These are phyloP conservation scores for Phyllosticta ampelicida DNA, from an alignment of 2,329 filamentous ascomycete species.

Conservation along the genomic window DNA sequence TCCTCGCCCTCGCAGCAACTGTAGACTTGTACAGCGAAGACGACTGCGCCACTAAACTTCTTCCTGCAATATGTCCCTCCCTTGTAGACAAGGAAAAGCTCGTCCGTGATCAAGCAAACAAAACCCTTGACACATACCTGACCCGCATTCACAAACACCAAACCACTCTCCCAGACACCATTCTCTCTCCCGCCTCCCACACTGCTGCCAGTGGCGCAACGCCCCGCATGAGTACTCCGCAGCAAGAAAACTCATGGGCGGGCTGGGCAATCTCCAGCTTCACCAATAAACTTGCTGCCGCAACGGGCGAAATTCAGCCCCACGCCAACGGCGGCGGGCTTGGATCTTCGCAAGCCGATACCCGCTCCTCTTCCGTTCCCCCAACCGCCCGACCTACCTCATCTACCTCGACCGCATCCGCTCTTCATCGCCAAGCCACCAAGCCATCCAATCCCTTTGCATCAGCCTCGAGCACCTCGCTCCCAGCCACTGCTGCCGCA, in stretches of 20 bases:
- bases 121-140: slow-evolving; percentile 79
- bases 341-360: slow-evolving; percentile 33
- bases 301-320: slow-evolving; percentile 74
- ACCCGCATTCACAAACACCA: slow-evolving; percentile 71
- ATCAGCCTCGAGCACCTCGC: slow-evolving; percentile 12
- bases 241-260: slow-evolving; percentile 66
- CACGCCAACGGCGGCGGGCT: slow-evolving; percentile 31
- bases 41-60: slow-evolving; percentile 71
- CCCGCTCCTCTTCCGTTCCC: slow-evolving; percentile 40
- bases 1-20: slow-evolving; percentile 79
- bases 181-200: slow-evolving; percentile 52
- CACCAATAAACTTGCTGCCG: slow-evolving; percentile 81
- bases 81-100: slow-evolving; percentile 93
- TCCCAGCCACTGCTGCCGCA: background rate
- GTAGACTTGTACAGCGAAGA: slow-evolving; percentile 79
- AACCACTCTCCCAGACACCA: slow-evolving; percentile 67
- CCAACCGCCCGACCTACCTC: slow-evolving; percentile 32
- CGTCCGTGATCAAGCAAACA: slow-evolving; percentile 81
- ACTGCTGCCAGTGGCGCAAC: slow-evolving; percentile 36
- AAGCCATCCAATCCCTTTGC: slow-evolving; percentile 19
- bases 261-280: slow-evolving; percentile 99
- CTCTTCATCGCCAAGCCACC: slow-evolving; percentile 36
- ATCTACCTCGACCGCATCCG: slow-evolving; percentile 37
- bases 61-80: slow-evolving; percentile 74
- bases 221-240: slow-evolving; percentile 71